Conservation (phyloP, 2,329 filamentous ascomycete genomes). For the Aspergillus ruber region DNA sequence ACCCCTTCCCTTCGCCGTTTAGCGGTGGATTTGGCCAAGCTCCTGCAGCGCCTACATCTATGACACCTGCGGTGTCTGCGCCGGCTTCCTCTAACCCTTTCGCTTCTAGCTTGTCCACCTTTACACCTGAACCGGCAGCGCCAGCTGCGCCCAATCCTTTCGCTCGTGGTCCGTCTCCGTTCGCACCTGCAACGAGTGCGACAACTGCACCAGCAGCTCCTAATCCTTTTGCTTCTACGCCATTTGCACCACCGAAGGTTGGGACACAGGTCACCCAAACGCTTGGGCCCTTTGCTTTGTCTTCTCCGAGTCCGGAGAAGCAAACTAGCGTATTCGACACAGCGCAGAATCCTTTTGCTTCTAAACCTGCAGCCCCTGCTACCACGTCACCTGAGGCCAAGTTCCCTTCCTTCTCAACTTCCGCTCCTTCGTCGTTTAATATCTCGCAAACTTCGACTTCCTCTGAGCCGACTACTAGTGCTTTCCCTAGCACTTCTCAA, state of each 20-base stretch:
- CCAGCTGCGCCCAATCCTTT: slow-evolving; percentile 4
- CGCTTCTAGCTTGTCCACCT: too few species aligned
- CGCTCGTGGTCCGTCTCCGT: neutral
- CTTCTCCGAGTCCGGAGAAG: neutral
- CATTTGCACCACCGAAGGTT: neutral
- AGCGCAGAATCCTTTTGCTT: neutral
- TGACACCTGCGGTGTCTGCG: neutral
- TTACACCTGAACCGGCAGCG: too few species aligned
- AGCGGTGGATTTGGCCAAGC: neutral
- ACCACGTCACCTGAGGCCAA: neutral
- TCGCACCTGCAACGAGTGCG: neutral
- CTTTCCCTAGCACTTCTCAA: slow-evolving; percentile 3
- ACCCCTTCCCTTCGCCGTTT: slow-evolving; percentile 7
- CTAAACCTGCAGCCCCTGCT: slow-evolving; percentile 1
- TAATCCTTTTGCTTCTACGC: neutral
- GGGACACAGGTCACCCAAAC: neutral
- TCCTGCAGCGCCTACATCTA: neutral
- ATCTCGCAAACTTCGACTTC: neutral
- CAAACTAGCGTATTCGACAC: neutral
- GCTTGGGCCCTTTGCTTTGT: neutral
- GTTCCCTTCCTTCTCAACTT: neutral
- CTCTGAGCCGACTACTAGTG: neutral
- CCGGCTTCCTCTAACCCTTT: too few species aligned
- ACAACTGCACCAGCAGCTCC: neutral
- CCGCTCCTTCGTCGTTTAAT: neutral